Conservation (phyloP, 257 asterid species). For the Nicotiana tomentosiformis region DNA sequence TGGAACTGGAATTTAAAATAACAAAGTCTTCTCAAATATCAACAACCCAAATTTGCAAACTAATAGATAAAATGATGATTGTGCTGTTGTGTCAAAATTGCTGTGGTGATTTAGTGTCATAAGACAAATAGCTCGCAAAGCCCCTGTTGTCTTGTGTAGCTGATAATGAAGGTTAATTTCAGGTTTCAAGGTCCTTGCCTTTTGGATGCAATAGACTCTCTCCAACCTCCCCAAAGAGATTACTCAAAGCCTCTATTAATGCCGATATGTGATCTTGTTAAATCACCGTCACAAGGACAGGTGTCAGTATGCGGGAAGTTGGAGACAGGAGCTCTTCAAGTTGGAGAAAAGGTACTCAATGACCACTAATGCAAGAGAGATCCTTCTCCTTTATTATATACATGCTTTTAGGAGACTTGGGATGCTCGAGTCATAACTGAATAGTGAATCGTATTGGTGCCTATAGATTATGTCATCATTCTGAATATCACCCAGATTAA, state of each 20-base stretch:
- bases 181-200: slow-evolving; percentile 80
- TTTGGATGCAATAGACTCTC: slow-evolving; percentile 84
- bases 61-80: neutral
- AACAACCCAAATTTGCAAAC: neutral
- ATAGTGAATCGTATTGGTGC: neutral
- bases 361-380: slow-evolving; percentile 2
- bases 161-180: slow-evolving; percentile 18
- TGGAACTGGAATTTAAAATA: neutral
- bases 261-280: slow-evolving; percentile 80
- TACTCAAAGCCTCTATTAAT: slow-evolving; percentile 65
- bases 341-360: slow-evolving; percentile 65
- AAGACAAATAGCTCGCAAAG: neutral
- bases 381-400: neutral
- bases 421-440: neutral
- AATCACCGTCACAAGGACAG: slow-evolving; percentile 77
- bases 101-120: neutral
- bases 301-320: slow-evolving; percentile 73
- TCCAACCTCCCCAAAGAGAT: slow-evolving; percentile 76
- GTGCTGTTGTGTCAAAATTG: neutral
- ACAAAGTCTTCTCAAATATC: neutral
- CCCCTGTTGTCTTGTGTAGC: neutral
- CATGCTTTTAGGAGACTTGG: neutral
- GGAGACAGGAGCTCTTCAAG: slow-evolving; percentile 78
- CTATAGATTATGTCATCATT: slow-evolving; percentile 4
- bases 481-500: neutral